Conservation (phyloP, 129 eudicot genomes). For the Lactuca sativa region DNA sequence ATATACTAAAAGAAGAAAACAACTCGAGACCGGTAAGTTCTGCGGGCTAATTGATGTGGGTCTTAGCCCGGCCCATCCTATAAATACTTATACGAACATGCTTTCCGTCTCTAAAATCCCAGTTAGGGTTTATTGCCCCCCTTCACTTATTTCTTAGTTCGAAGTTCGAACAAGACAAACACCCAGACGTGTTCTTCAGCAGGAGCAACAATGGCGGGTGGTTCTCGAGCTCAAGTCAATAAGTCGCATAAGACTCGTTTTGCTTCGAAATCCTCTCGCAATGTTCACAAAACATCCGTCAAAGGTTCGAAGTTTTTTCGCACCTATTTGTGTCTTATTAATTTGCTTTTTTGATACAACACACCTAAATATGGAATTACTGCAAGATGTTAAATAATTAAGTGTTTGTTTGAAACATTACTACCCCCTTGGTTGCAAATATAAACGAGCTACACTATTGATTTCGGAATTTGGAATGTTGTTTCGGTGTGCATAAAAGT, state of each 20-base stretch:
- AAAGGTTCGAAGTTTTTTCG: constrained; percentile 46
- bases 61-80: constrained; percentile 10
- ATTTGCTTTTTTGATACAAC: not conserved
- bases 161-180: not conserved
- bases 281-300: constrained; percentile 64
- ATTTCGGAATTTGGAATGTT: not conserved
- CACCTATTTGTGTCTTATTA: not conserved
- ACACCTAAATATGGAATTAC: not conserved
- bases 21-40: not conserved
- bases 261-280: constrained; percentile 86
- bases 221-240: constrained; percentile 72
- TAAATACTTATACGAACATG: not conserved
- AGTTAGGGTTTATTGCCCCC: constrained; percentile 33
- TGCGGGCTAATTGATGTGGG: not conserved
- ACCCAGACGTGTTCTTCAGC: not conserved
- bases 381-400: not conserved
- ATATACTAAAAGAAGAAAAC: not conserved
- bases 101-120: constrained; percentile 10
- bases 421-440: not conserved
- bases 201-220: constrained; percentile 56
- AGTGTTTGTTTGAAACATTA: not conserved
- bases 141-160: not conserved
- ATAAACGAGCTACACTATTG: not conserved
- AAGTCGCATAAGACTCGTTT: constrained; percentile 88
- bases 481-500: not conserved